Base-by-base conservation (phyloP, 805 yeast species). In the Cyberlindnera galapagoensis region DNA sequence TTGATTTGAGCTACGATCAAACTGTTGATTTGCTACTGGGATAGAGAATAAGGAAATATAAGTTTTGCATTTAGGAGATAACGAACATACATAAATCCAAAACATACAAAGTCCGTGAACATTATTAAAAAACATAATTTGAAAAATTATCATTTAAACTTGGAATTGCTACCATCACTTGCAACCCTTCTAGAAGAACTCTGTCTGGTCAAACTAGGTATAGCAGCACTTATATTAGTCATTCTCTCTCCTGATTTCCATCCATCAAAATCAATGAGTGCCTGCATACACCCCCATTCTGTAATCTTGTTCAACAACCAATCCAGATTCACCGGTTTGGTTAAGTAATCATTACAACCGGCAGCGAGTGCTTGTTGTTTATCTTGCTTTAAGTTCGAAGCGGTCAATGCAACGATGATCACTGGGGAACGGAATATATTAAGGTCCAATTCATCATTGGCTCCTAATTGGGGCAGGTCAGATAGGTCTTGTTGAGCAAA, bases 241-340 rank as follows among this genome's bases (percentile, higher is more conserved):
- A 59, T 59, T 47, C 63, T 57, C 34, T 61, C 63, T 8, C 66
- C 66, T 23, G 64, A 63, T 44, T 72, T 76, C 94, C 97, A 92
- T 23, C 94, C 90, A 54, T 92, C 96, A 56, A 82, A 90, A 58
- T 90, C 94, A 54, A 90, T 88, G 30, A 90, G 62, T 1, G 97
- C 97, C 60, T 90, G 98, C 97, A 90, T 90, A 57, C 97, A 90
- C 1, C 98, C 97, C 97, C 97, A 92, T 57, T 90, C 97, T 1
- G 87, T 81, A 32, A 92, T 83, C 59, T 92, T 92, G 51, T 84
- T 85, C 49, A 87, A 84, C 28, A 92, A 65, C 99, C 99, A 92
- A 30, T 76, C 84, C 45, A 90, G 65, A 47, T 87, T 90, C 7
- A 92, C 97, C 0, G 99, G 99, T 46, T 92, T 92, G 8, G 97